phyloP scores from a whole-genome alignment of 225 moss, liverwort and hornwort species.

The Neckera pumila region DNA sequence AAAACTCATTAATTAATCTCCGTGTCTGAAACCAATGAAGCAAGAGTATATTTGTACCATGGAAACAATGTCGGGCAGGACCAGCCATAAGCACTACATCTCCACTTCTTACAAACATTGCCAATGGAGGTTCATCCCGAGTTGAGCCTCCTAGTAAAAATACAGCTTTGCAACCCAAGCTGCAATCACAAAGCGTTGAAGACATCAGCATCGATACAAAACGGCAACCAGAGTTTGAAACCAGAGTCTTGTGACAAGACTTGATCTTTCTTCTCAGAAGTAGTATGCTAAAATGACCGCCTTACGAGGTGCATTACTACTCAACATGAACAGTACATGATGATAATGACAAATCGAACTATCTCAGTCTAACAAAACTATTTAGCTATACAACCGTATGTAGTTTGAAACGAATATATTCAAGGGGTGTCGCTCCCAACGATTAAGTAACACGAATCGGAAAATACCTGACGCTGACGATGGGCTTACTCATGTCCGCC shows the following conservation, averaged over 20 bases:
- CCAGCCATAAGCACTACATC: constrained; percentile 98
- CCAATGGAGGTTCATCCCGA: constrained; percentile 62
- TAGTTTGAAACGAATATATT: neutral
- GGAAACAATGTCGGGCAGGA: constrained; percentile 79
- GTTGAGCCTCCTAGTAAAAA: constrained; percentile 80
- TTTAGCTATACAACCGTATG: neutral
- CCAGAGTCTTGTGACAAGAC: neutral
- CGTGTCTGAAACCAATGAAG: neutral
- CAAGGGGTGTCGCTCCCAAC: neutral
- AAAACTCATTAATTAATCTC: neutral
- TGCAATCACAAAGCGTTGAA: constrained; percentile 8
- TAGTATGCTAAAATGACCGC: neutral
- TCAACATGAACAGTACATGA: neutral
- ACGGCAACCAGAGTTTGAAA: neutral
- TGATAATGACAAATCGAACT: neutral
- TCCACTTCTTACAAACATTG: constrained; percentile 95
- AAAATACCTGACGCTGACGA: constrained; percentile 78
- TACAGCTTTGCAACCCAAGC: constrained; percentile 96
- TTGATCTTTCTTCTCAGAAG: neutral
- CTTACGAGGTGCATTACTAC: neutral
- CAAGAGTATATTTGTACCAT: constrained; percentile 36
- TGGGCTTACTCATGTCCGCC: constrained; percentile 94
- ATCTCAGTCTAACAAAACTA: neutral
- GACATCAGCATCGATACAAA: neutral
- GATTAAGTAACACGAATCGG: neutral